phyloP scores from a whole-genome alignment of 345 rosid species.

The Conringia planisiliqua region DNA sequence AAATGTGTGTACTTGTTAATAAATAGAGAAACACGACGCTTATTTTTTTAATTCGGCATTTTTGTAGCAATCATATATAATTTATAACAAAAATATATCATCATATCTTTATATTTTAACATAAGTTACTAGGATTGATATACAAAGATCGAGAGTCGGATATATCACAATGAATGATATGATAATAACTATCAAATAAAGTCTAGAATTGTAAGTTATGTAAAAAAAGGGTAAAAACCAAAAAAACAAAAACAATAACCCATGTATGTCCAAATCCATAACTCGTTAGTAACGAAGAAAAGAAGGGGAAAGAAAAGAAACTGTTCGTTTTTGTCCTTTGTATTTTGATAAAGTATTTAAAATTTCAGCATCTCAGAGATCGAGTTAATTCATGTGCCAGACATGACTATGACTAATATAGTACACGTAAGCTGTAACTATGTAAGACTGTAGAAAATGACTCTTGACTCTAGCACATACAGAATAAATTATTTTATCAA shows the following conservation, averaged over 20 bases:
- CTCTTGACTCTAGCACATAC: constrained; percentile 8
- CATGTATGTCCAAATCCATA: neutral
- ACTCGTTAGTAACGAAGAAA: neutral
- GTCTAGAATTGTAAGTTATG: neutral
- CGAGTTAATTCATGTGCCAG: constrained; percentile 15
- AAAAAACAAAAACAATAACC: neutral
- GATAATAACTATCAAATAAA: neutral
- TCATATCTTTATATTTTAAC: neutral
- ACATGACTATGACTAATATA: constrained; percentile 13
- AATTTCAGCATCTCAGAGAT: neutral
- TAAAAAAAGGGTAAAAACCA: neutral
- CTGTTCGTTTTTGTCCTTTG: neutral
- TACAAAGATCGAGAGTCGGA: neutral
- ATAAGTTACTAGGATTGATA: neutral
- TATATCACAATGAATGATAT: neutral
- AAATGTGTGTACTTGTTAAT: neutral
- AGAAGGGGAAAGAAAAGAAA: neutral
- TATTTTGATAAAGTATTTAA: neutral
- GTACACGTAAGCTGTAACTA: constrained; percentile 16
- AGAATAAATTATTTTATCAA: neutral
- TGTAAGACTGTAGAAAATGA: constrained; percentile 12
- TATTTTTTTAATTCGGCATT: no score
- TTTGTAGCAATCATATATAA: neutral
- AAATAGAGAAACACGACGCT: neutral
- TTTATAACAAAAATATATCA: neutral